Percentiles rank a stretch among this genome's conserved stretches.
Conservation (phyloP, 2,329 filamentous ascomycete species). For the Blumeriella jaapii region DNA sequence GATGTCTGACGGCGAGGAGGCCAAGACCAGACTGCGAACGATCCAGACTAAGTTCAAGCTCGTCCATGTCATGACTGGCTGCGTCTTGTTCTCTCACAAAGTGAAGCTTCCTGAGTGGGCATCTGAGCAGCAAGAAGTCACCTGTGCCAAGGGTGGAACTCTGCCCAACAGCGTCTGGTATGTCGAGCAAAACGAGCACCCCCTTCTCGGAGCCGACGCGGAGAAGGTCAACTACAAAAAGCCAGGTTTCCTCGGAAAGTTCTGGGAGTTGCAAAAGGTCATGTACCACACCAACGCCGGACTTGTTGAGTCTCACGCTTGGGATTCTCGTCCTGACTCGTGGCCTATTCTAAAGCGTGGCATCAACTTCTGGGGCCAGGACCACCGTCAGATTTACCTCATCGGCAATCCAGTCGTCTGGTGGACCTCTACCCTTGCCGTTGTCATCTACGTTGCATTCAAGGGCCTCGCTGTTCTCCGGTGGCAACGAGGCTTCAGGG, state of each 20-base stretch:
- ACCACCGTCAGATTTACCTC: conserved; percentile 91
- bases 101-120: conserved; percentile 98
- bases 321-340: conserved; percentile 88
- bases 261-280: conserved; percentile 91
- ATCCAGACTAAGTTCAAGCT: conserved; percentile 96
- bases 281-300: conserved; percentile 99
- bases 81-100: conserved; percentile 94
- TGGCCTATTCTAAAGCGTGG: conserved; percentile 89
- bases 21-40: conserved; percentile 78
- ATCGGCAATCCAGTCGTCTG: conserved; percentile 91
- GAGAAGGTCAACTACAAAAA: conserved; percentile 95
- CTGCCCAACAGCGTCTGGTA: conserved; percentile 97
- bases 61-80: conserved; percentile 93
- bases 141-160: conserved; percentile 82
- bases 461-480: conserved; percentile 79
- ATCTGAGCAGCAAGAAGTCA: conserved; percentile 98
- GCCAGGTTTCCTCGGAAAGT: conserved; percentile 94
- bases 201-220: conserved; percentile 57
- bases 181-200: conserved; percentile 81
- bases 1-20: conserved; percentile 64
- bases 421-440: conserved; percentile 75
- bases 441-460: conserved; percentile 68
- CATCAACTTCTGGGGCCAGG: conserved; percentile 98
- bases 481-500: conserved; percentile 87
- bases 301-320: conserved; percentile 89